phyloP scores from a whole-genome alignment of 352 stramenopile genomes.

The Phytophthora pluvialis region DNA sequence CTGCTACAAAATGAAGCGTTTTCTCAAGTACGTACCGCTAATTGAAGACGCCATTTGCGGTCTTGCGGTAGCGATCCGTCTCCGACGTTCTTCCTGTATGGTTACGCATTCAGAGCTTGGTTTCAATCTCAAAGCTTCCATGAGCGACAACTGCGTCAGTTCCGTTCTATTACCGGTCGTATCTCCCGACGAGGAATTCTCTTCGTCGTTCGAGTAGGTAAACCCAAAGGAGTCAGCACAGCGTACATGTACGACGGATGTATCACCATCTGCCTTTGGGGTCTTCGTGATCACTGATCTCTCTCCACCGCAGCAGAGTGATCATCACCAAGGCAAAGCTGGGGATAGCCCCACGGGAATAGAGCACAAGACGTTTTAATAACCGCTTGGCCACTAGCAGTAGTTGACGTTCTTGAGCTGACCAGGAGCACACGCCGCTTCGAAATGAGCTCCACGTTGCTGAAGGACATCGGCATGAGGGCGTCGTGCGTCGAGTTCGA shows the following conservation, averaged over 20 bases:
- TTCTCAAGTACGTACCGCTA: no score
- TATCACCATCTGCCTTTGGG: constrained; percentile 3
- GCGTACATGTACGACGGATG: not conserved
- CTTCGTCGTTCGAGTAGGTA: no score
- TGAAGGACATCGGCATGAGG: constrained; percentile 19
- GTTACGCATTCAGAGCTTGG: no score
- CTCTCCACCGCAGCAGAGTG: constrained; percentile 3
- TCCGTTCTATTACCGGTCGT: not conserved
- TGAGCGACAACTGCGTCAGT: constrained; percentile 1
- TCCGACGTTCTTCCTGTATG: no score
- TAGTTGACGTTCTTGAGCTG: constrained; percentile 1
- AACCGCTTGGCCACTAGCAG: no score
- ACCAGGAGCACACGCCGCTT: not conserved
- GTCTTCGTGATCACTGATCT: constrained; percentile 14
- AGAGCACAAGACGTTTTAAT: not conserved
- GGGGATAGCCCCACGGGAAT: constrained; percentile 14
- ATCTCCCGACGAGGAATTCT: no score
- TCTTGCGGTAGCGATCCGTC: no score
- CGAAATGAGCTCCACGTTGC: constrained; percentile 20
- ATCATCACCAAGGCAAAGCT: constrained; percentile 9
- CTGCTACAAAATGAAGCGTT: no score
- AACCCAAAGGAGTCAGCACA: no score
- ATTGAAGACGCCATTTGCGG: no score
- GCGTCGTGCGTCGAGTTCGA: constrained; percentile 27
- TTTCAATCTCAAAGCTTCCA: not conserved